Evolutionary conservation across 1,284 basidiomycete genomes (phyloP), one percentile per base, ranked within the genome.

Genomic region (Ustilago esculenta): DNA sequence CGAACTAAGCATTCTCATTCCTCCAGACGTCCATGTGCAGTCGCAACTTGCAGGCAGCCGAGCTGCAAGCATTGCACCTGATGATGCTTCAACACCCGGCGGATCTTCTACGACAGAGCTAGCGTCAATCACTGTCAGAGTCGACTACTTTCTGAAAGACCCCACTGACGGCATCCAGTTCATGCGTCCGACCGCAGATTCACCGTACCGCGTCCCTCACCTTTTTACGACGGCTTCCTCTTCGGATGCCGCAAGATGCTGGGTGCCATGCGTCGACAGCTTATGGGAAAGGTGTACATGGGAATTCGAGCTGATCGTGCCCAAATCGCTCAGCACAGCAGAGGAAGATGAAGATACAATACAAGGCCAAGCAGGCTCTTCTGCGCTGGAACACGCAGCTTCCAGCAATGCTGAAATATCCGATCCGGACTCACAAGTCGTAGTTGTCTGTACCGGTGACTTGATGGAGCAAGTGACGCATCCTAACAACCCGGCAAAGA

Each of bases 261-360:
- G 96, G 96, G 90, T 98, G 10, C 96, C 96, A 4, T 99, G 96
- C 76, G 84, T 98, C 12, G 96, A 99, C 82, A 92, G 89, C 79
- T 83, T 95, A 12, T 97, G 93, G 92, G 95, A 97, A 83, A 89
- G 92, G 76, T 97, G 92, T 77, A 96, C 95, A 3, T 99, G 96
- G 96, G 96, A 98, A 80, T 90, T 98, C 50, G 92, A 98, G 81
- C 92, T 97, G 80, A 88, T 98, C 52, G 94, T 97, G 18, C 94
- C 94, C 37, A 88, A 90, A 58, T 64, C 54, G 14, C 53, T 76
- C 41, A 90, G 43, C 12, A 36, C 39, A 4, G 49, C 66, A 3
- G 50, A 64, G 9, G 72, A 63, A n/a, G 68, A 66, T 15, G 55
- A 46, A 12, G 55, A 45, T n/a, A 43, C 58, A 14, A 27, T 24